Evolutionary conservation across 169 alveolate species (phyloP), one percentile per base, ranked within the genome.

Genomic region (Theileria luwenshuni): DNA sequence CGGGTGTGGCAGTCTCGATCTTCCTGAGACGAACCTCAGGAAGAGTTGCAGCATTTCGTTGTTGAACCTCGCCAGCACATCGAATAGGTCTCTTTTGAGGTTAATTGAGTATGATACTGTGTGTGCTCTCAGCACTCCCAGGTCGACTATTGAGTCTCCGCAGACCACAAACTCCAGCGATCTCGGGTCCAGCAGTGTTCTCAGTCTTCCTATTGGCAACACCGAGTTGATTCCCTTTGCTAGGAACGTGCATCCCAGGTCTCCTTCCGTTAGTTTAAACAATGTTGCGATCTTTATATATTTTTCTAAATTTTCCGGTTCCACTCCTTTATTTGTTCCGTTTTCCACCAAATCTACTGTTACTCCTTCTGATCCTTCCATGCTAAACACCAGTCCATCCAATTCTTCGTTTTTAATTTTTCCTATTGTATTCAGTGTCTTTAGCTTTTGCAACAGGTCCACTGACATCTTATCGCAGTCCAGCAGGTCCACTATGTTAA

Each of bases 1-100:
- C 17, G 94, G 81, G 61, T 91, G 91, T 35, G 97, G 97, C 33
- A 94, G 86, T 49, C 97, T 86, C 28, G 96, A 92, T 32, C 97
- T 77, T 17, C 97, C 97, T 49, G 95, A 91, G 32, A 94, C 97
- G 64, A 94, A 94, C 52, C 97, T 76, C 45, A 94, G 93, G 63
- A 94, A 91, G 63, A 91, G 86, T 76, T 94, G 96, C 48, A 94
- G 61, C 76, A 88, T 93, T 27, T 86, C 94, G 73, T 94, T 93
- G 65, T 88, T 90, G 76, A 94, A 94, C 54, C 88, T 84, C 35
- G 89, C 93, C 15, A 94, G 72, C 2, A 94, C 94, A 47, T 92
- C 90, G 77, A 94, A 94, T 41, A 94, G 91, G 42, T 90, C 92
- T 23, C 75, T 89, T 74, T 91, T 91, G 58, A 94, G 91, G 56